A percentile compares a stretch with the other conserved stretches of the same genome.
These are phyloP conservation scores for Salmacisia buchloeana DNA, from an alignment of 1,284 basidiomycete genomes.

Conservation along the genomic window DNA sequence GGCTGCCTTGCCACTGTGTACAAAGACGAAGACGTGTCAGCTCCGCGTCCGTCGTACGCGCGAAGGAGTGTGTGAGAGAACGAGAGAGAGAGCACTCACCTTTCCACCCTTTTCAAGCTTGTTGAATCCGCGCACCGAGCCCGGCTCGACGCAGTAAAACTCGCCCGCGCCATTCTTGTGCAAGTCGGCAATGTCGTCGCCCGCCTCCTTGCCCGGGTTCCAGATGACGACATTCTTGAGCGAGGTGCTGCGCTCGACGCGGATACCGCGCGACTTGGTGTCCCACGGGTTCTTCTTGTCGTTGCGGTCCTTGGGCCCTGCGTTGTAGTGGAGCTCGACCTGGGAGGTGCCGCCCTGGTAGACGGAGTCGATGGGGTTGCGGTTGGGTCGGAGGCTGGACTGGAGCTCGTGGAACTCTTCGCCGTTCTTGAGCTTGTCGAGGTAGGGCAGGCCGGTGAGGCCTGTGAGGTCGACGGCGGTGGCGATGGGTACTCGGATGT, in stretches of 20 bases:
- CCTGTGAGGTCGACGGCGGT: constrained; percentile 26
- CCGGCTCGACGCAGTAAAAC: constrained; percentile 52
- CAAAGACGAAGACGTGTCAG: not conserved
- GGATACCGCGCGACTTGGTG: constrained; percentile 25
- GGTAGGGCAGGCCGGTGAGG: constrained; percentile 25
- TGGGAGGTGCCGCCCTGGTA: constrained; percentile 12
- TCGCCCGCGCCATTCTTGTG: constrained; percentile 45
- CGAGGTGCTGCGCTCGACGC: constrained; percentile 24
- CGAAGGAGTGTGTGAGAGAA: not conserved
- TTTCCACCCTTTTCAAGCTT: constrained; percentile 37
- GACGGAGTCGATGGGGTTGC: constrained; percentile 26
- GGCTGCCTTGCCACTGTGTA: not conserved
- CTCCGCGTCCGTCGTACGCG: too few species aligned
- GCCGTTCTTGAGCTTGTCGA: constrained; percentile 29
- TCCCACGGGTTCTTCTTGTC: constrained; percentile 24
- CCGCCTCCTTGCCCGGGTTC: constrained; percentile 51
- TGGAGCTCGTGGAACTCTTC: constrained; percentile 17
- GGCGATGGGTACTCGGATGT: constrained; percentile 40
- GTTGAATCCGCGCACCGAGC: constrained; percentile 42
- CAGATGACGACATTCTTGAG: constrained; percentile 45
- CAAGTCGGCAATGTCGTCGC: constrained; percentile 48
- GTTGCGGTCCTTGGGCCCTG: constrained; percentile 13
- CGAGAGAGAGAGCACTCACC: constrained; percentile 9
- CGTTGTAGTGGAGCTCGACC: constrained; percentile 9
- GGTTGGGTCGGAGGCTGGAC: constrained; percentile 20